These are phyloP conservation scores for Hyaloscypha bicolor DNA, from an alignment of 495 filamentous ascomycete species.

Conservation along the genomic window DNA sequence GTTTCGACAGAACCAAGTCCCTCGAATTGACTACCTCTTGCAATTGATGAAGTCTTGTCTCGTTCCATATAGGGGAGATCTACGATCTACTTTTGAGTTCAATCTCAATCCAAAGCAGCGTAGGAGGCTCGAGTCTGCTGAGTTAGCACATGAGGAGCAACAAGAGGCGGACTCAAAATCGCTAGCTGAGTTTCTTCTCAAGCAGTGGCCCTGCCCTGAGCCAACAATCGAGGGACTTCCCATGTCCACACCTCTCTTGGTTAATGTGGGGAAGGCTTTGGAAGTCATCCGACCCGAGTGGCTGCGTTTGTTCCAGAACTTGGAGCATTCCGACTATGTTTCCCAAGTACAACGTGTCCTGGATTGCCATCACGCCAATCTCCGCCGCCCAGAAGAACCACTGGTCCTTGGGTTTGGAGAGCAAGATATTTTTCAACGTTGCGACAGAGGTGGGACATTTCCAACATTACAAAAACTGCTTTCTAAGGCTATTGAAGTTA, in stretches of 20 bases:
- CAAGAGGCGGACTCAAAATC: constrained; percentile 30
- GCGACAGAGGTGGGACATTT: constrained; percentile 26
- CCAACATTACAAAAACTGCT: too few species aligned
- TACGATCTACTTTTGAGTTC: too few species aligned
- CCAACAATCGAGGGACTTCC: constrained; percentile 32
- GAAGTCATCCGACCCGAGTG: constrained; percentile 24
- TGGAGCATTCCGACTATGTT: constrained; percentile 21
- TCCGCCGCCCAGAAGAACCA: neutral
- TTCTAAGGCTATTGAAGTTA: neutral
- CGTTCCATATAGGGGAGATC: too few species aligned
- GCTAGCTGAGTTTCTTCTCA: constrained; percentile 37
- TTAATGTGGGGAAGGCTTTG: constrained; percentile 17
- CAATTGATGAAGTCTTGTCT: too few species aligned
- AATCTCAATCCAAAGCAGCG: constrained; percentile 33
- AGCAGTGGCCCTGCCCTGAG: constrained; percentile 44
- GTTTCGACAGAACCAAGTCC: too few species aligned
- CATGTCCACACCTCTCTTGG: constrained; percentile 5
- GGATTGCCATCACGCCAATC: constrained; percentile 2
- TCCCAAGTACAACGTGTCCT: constrained; percentile 13
- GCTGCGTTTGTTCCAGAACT: constrained; percentile 27
- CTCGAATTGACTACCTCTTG: too few species aligned
- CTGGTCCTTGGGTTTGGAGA: constrained; percentile 28
- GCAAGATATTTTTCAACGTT: constrained; percentile 18
- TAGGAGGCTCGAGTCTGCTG: too few species aligned
- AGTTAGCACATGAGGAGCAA: too few species aligned